Conservation (phyloP, 148 eudicot species). For the Limonium bicolor region DNA sequence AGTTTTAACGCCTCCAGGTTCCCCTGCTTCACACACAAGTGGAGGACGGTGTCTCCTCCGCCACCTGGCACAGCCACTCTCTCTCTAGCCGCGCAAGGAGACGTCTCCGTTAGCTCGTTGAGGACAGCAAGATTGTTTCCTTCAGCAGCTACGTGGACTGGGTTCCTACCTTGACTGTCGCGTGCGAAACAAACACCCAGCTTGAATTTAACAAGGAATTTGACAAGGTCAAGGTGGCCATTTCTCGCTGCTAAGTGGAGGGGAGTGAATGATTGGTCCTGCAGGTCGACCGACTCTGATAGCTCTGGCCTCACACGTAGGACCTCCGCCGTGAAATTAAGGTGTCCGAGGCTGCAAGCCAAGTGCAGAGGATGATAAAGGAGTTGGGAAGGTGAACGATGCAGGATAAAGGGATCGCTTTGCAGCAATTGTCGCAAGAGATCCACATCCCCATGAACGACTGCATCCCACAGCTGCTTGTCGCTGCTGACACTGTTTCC, state of each 20-base stretch:
- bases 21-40: conserved; percentile 16
- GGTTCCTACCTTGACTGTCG: conserved; percentile 21
- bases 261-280: conserved; percentile 13
- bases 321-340: conserved; percentile 14
- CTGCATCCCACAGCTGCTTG: conserved; percentile 15
- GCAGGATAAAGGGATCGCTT: conserved; percentile 7
- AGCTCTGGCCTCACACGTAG: conserved; percentile 23
- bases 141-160: conserved; percentile 21
- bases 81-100: conserved; percentile 11
- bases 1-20: conserved; percentile 1
- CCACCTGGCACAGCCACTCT: neutral
- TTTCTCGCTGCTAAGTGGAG: conserved; percentile 25
- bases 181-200: conserved; percentile 14
- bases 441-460: conserved; percentile 11
- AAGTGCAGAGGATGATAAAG: conserved; percentile 37
- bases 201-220: neutral
- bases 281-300: conserved; percentile 16
- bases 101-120: conserved; percentile 4
- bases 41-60: conserved; percentile 10
- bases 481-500: neutral
- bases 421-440: conserved; percentile 10
- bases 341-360: conserved; percentile 18
- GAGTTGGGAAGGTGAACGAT: neutral
- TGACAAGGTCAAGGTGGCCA: conserved; percentile 18
- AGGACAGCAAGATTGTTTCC: conserved; percentile 13